Evolutionary conservation across 148 eudicot species (phyloP), one percentile per base, ranked within the genome.

Genomic region (Heliamphora exappendiculata): DNA sequence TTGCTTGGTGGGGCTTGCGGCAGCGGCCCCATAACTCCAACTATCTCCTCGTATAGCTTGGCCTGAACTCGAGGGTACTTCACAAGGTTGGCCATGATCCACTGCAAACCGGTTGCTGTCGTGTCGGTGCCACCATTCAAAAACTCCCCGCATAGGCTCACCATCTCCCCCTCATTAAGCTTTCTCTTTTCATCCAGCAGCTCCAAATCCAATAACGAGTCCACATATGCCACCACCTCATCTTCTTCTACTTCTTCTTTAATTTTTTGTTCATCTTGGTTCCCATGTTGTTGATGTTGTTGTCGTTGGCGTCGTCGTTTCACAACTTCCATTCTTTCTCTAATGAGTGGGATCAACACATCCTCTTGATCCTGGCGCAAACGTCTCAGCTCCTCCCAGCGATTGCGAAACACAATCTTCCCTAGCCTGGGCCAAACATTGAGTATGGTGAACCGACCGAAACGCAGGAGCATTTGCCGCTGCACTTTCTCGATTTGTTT

Each of bases 1-100:
- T n/a, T n/a, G n/a, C n/a, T n/a, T n/a, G n/a, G n/a, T n/a, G n/a
- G n/a, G 4, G 66, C 20, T 2, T 75, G 66, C 19, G 78, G 41
- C 11, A 59, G 37, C 26, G 34, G 79, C 58, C 89, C 93, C 13
- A 86, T 50, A 22, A 82, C 80, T 0, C 71, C 63, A 2, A 70
- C 70, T 7, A 89, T 84, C 68, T 91, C 96, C 13, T 88, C 80
- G 55, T 83, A 86, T 39, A 91, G 78, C 82, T 82, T 89, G 0
- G 78, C 68, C 64, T 89, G 96, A 11, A 88, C 72, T 0, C 71
- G 31, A 7, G n/a, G n/a, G n/a, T n/a, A n/a, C n/a, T n/a, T n/a
- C n/a, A n/a, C n/a, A n/a, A n/a, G n/a, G n/a, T n/a, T 89, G 33
- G 96, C 96, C 90, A 91, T 88, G 47, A 86, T 86, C 91, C 90